Evolutionary conservation across 495 filamentous ascomycete species (phyloP).

Genomic region (Penicillium steckii): DNA sequence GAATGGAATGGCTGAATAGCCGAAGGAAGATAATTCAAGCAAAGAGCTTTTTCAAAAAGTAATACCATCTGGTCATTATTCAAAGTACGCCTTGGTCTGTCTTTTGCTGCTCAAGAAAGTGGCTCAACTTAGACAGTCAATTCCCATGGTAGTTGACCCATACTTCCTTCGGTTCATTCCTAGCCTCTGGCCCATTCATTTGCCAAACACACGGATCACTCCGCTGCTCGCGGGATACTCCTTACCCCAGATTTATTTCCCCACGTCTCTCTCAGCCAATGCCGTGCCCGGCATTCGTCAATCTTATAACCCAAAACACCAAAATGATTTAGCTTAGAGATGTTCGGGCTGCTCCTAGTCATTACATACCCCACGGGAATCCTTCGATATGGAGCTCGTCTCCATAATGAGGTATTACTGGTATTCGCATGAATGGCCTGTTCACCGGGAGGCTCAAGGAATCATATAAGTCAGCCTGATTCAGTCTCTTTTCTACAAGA

Average conservation of each 20-base stretch:
- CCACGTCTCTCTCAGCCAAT: neutral
- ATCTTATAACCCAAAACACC: neutral
- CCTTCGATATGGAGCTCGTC: neutral
- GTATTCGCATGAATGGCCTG: neutral
- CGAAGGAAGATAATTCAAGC: too few relatives aligned
- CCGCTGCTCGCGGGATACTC: neutral
- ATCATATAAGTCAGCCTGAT: neutral
- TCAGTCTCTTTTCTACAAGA: neutral
- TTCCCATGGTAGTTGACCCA: too few relatives aligned
- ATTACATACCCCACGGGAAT: neutral
- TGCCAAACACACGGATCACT: slow-evolving; percentile 3
- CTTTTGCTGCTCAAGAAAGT: too few relatives aligned
- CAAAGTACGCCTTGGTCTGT: too few relatives aligned
- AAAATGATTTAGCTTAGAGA: neutral
- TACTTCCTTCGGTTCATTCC: too few relatives aligned
- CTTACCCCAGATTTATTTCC: slow-evolving; percentile 5
- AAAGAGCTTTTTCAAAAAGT: too few relatives aligned
- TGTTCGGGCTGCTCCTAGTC: neutral
- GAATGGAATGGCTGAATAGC: too few relatives aligned
- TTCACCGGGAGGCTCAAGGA: neutral
- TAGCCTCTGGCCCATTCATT: too few relatives aligned
- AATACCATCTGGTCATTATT: too few relatives aligned
- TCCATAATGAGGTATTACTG: neutral
- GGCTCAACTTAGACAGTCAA: too few relatives aligned
- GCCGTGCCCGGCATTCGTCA: neutral